These are phyloP conservation scores for Microdochium trichocladiopsis DNA, from an alignment of 2,329 filamentous ascomycete genomes.

Conservation along the genomic window DNA sequence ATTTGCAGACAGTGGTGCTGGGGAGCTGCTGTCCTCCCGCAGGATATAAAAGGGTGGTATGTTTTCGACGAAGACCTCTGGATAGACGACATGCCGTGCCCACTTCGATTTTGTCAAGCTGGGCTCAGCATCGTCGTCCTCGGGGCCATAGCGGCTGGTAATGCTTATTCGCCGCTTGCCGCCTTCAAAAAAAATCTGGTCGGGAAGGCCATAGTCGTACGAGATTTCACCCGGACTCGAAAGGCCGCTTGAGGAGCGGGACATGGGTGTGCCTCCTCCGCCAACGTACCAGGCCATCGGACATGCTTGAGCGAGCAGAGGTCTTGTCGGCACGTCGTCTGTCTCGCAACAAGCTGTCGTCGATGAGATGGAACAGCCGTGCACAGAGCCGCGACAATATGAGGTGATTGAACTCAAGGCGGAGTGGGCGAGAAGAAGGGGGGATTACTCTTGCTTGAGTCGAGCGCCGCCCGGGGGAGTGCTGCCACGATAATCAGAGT, in stretches of 20 bases:
- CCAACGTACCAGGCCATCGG: constrained; percentile 25
- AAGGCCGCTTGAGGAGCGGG: constrained; percentile 23
- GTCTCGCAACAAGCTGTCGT: neutral
- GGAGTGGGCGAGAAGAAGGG: no score
- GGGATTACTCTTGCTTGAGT: no score
- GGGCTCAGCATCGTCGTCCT: constrained; percentile 26
- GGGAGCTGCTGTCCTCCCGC: constrained; percentile 13
- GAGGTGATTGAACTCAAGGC: no score
- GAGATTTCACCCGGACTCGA: constrained; percentile 10
- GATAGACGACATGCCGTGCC: constrained; percentile 12
- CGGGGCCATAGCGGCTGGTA: constrained; percentile 20
- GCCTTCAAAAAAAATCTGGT: constrained; percentile 19
- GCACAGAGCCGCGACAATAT: no score
- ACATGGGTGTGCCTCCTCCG: constrained; percentile 18
- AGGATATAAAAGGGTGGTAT: constrained; percentile 23
- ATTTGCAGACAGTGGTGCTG: constrained; percentile 1
- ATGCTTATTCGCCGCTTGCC: constrained; percentile 32
- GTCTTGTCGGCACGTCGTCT: constrained; percentile 3
- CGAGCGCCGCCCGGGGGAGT: no score
- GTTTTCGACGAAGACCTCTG: constrained; percentile 7
- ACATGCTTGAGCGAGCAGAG: constrained; percentile 19
- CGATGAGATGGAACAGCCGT: neutral
- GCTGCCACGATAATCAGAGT: no score
- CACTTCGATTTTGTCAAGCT: constrained; percentile 19
- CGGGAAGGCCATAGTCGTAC: constrained; percentile 8